Percentiles rank a stretch among this genome's conserved stretches.
Evolutionary conservation across 2,329 filamentous ascomycete genomes (phyloP).

Genomic region (Penicillium brasilianum): DNA sequence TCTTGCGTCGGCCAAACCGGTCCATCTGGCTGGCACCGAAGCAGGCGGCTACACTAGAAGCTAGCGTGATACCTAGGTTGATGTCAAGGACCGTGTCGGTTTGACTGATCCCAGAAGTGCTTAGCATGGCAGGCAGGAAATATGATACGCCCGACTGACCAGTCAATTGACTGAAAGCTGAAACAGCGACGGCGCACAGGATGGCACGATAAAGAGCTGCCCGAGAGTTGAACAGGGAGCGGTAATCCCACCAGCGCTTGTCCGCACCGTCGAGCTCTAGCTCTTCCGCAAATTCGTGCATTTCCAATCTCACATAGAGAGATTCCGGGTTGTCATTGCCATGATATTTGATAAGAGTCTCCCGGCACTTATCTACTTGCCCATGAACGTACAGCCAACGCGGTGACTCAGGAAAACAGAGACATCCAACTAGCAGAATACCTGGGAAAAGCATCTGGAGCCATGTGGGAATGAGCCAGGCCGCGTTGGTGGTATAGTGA

Average conservation of each 20-base stretch:
- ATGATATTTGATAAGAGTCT: constrained; percentile 63
- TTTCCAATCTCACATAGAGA: not conserved
- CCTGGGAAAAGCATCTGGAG: constrained; percentile 50
- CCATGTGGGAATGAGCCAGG: constrained; percentile 66
- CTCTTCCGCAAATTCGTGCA: not conserved
- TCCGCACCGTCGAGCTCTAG: not conserved
- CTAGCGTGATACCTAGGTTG: not conserved
- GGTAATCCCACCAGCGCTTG: constrained; percentile 2
- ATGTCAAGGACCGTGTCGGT: not conserved
- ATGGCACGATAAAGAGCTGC: constrained; percentile 1
- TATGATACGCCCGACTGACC: not conserved
- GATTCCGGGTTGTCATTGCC: not conserved
- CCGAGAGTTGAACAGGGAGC: constrained; percentile 44
- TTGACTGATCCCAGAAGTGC: not conserved
- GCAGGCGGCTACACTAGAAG: not conserved
- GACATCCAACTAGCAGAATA: constrained; percentile 54
- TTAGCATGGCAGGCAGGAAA: not conserved
- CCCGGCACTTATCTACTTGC: constrained; percentile 62
- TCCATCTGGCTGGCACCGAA: not conserved
- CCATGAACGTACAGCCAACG: constrained; percentile 65
- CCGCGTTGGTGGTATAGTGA: constrained; percentile 23
- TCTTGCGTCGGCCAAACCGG: not conserved
- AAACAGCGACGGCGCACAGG: not conserved
- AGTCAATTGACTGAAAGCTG: constrained; percentile 1
- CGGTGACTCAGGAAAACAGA: constrained; percentile 46